A percentile compares a stretch with the other conserved stretches of the same genome.
Evolutionary conservation across 441 rosid genomes (phyloP).

Genomic region (Croton laevigatus): DNA sequence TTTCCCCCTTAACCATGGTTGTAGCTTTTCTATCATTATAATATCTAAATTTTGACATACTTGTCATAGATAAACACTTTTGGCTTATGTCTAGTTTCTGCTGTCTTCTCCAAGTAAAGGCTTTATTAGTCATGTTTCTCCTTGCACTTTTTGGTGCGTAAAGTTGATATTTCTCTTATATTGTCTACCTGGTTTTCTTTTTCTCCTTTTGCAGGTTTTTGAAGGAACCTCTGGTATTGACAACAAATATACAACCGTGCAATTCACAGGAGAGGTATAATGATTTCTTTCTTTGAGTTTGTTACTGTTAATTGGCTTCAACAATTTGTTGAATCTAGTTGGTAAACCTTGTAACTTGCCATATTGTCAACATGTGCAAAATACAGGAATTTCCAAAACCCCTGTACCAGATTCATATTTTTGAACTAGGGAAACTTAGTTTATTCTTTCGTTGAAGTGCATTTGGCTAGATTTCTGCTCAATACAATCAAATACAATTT

Average conservation of each 20-base stretch:
- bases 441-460: neutral
- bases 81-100: slow-evolving; percentile 1
- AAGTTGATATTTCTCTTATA: neutral
- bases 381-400: neutral
- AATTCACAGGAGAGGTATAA: slow-evolving; percentile 92
- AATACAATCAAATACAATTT: neutral
- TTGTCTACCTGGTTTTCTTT: neutral
- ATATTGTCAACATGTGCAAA: neutral
- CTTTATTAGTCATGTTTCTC: neutral
- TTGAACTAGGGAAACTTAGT: neutral
- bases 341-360: neutral
- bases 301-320: neutral
- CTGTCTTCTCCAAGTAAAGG: neutral
- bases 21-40: neutral
- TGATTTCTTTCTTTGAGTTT: neutral
- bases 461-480: neutral
- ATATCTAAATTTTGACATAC: too few species aligned
- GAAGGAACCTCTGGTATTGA: slow-evolving; percentile 98
- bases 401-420: neutral
- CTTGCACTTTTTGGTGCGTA: neutral
- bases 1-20: neutral
- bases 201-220: slow-evolving; percentile 56
- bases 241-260: slow-evolving; percentile 90
- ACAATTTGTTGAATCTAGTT: neutral
- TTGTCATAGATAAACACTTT: neutral